Evolutionary conservation across 352 stramenopile species (phyloP), one percentile per base, ranked within the genome.

Genomic region (Globisporangium uncinulatum): DNA sequence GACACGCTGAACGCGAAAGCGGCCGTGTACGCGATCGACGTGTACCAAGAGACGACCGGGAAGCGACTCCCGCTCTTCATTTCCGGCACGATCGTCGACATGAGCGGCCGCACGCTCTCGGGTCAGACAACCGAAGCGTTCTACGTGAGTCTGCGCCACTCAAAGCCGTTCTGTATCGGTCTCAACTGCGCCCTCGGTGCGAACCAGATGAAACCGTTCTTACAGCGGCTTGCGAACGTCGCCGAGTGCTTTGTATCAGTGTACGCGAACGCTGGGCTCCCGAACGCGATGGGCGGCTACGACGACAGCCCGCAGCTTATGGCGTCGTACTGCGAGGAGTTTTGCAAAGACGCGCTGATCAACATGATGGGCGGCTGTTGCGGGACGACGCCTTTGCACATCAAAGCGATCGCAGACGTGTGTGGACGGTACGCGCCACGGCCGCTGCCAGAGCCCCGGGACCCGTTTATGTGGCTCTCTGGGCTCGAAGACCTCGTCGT

Each of bases 331-430:
- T 98, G 97, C 63, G 83, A 93, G 53, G 83, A 96, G 36, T 99
- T 98, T 71, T 97, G 92, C 65, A 83, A 97, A 68, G 95, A 98
- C 67, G 76, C 81, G 0, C 86, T 97, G 56, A 71, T 99, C 50
- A 99, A 98, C 68, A 98, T 99, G 91, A 96, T 98, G 59, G 96
- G 96, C 51, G 96, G 96, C 17, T 99, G 96, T 76, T 99, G 96
- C 67, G 96, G 96, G 42, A 98, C 94, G 31, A 99, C 96, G 24
- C 96, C 96, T 14, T 56, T 71, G 21, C 96, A 99, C 70, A 99
- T 99, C 71, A 87, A 92, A 53, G 90, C 88, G 1, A 97, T 97
- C 44, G 76, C 84, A 6, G 78, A 94, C 14, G 82, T 86, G 48
- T 75, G 92, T 9, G 65, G 73, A 8, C 80, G 79, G 39, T 96